Base-by-base conservation (phyloP, 352 stramenopile genomes). In the Pythium vanterpoolii region DNA sequence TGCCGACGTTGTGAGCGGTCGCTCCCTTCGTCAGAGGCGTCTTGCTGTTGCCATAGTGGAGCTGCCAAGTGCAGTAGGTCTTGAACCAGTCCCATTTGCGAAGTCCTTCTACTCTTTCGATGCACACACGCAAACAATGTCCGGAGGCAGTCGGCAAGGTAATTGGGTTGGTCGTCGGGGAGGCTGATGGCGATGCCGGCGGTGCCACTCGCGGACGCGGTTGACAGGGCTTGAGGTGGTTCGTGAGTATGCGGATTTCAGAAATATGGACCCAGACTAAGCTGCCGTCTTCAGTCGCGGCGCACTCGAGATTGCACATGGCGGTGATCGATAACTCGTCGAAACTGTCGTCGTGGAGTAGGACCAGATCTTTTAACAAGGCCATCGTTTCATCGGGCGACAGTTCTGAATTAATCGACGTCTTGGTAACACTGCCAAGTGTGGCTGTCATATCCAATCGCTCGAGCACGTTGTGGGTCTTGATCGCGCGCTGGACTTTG, bases 341-440 rank as follows among this genome's bases (percentile, higher is more conserved):
- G 1, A 55, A 40, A 11, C 36, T 33, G 23, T 52, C 40, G 34
- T 65, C 26, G 30, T 60, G 33, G 18, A 49, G 23, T 5, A 42
- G 54, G 14, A 65, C 40, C 23, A 65, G 38, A 19, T 65, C 58
- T 9, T 50, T 49, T 6, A 65, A 36, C 3, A 65, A 5, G 4
- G 11, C 23, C 1, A 21, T 57, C 1, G 58, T 27, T 1, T 5
- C 33, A 21, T 18, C 49, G 4, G 58, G 50, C 1, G 58, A 42
- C 5, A 65, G 31, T 11, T 13, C 27, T 23, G 34, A n/a, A n/a
- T n/a, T n/a, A n/a, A n/a, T n/a, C n/a, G n/a, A n/a, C n/a, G n/a
- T n/a, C n/a, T n/a, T n/a, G n/a, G n/a, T n/a, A n/a, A n/a, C n/a
- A n/a, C n/a, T 21, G 14, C 7, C 28, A 14, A 33, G 26, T 14